Conservation (phyloP, 495 filamentous ascomycete species). For the Xylaria sp. region DNA sequence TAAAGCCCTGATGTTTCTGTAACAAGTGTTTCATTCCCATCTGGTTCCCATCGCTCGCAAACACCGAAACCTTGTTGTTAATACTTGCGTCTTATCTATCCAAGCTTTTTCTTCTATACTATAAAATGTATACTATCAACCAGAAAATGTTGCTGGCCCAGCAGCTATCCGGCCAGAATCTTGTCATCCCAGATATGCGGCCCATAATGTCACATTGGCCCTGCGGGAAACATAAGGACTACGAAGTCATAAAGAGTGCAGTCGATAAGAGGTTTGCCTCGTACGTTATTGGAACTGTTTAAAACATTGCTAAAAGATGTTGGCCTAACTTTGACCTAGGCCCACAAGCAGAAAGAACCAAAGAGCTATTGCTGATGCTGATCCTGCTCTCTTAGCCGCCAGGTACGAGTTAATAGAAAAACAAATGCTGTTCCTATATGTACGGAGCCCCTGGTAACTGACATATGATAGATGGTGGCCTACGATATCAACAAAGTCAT, state of each 20-base stretch:
- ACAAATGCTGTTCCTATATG: background rate
- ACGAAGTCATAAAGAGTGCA: conserved; percentile 29
- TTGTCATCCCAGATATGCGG: conserved; percentile 37
- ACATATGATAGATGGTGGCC: conserved; percentile 37
- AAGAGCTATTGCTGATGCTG: conserved; percentile 28
- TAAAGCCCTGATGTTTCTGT: background rate
- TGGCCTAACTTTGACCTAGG: background rate
- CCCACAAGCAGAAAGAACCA: conserved; percentile 28
- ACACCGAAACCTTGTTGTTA: background rate
- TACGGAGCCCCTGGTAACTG: background rate
- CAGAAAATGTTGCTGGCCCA: conserved; percentile 32
- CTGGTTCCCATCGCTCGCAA: too few species aligned
- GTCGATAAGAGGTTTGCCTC: conserved; percentile 30
- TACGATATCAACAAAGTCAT: conserved; percentile 26
- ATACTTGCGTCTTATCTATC: background rate
- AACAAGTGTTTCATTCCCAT: background rate
- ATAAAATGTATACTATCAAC: conserved; percentile 27
- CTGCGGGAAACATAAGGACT: conserved; percentile 29
- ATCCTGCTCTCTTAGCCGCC: conserved; percentile 36
- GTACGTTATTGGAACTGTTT: conserved; percentile 20
- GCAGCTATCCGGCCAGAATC: conserved; percentile 34
- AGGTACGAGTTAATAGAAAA: conserved; percentile 19
- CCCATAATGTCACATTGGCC: conserved; percentile 38
- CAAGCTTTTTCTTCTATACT: background rate
- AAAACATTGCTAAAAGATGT: background rate